phyloP scores from a whole-genome alignment of 1,284 basidiomycete species.

The Anthracocystis setariae region DNA sequence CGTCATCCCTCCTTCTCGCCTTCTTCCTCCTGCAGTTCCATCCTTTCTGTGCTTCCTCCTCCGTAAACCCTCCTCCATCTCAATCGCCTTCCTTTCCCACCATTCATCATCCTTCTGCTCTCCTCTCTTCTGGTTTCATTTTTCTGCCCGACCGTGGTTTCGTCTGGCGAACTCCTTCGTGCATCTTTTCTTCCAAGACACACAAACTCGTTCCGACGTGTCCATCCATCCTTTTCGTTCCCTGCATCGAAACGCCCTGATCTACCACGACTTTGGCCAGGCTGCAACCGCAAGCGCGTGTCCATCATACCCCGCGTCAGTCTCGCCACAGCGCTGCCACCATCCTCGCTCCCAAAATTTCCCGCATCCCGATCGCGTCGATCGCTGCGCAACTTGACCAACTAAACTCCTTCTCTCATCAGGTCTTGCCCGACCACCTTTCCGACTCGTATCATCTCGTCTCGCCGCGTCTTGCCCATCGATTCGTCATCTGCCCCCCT shows the following conservation, averaged over 20 bases:
- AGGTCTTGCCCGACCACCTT: too few relatives aligned
- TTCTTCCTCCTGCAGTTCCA: not conserved
- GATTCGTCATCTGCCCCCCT: too few relatives aligned
- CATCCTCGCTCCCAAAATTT: not conserved
- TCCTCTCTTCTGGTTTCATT: constrained; percentile 2
- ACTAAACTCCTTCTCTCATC: not conserved
- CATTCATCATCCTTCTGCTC: constrained; percentile 1
- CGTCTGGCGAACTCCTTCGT: constrained; percentile 3
- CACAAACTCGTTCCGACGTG: not conserved
- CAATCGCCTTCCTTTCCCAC: not conserved
- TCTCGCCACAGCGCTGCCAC: not conserved
- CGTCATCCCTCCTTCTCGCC: constrained; percentile 8
- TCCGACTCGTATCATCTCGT: too few relatives aligned
- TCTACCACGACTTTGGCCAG: too few relatives aligned
- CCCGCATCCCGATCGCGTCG: constrained; percentile 3
- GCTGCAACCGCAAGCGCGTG: not conserved
- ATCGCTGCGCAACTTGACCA: constrained; percentile 1
- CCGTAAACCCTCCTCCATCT: not conserved
- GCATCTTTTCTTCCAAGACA: not conserved
- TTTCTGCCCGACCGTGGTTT: constrained; percentile 9
- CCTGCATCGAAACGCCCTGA: too few relatives aligned
- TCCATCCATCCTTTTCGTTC: not conserved
- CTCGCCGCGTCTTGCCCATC: too few relatives aligned
- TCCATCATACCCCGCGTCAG: not conserved
- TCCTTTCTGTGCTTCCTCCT: not conserved